These are phyloP conservation scores for Xylariales sp. DNA, from an alignment of 2,329 filamentous ascomycete species.

Conservation along the genomic window DNA sequence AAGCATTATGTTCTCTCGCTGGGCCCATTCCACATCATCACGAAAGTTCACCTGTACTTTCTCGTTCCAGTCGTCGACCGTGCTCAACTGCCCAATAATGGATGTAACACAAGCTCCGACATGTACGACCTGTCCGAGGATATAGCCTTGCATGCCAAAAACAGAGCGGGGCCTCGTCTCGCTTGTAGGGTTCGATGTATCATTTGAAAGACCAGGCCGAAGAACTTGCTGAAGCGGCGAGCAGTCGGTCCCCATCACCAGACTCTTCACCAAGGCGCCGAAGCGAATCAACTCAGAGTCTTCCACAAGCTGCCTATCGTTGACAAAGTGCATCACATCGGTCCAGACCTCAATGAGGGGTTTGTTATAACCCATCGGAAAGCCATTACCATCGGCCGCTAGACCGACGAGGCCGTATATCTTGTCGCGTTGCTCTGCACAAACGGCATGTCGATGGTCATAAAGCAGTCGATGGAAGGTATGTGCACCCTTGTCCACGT, in stretches of 20 bases:
- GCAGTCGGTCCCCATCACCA: constrained; percentile 4
- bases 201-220: constrained; percentile 1
- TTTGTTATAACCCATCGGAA: constrained; percentile 25
- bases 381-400: constrained; percentile 19
- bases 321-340: constrained; percentile 22
- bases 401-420: constrained; percentile 26
- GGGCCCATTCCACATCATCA: constrained; percentile 2
- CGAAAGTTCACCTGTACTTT: constrained; percentile 7
- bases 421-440: constrained; percentile 25
- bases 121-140: constrained; percentile 8
- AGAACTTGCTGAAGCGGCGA: constrained; percentile 6
- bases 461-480: constrained; percentile 18
- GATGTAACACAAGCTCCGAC: constrained; percentile 7
- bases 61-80: constrained; percentile 7
- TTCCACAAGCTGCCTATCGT: constrained; percentile 1
- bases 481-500: constrained; percentile 11
- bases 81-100: background rate
- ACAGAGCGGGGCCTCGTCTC: background rate
- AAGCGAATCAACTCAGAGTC: constrained; percentile 7
- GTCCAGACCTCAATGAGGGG: constrained; percentile 21
- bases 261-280: constrained; percentile 8
- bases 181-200: background rate
- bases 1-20: constrained; percentile 6
- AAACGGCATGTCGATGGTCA: constrained; percentile 18
- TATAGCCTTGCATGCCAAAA: constrained; percentile 2